phyloP scores from a whole-genome alignment of 257 asterid genomes.

The Nicotiana noctiflora region DNA sequence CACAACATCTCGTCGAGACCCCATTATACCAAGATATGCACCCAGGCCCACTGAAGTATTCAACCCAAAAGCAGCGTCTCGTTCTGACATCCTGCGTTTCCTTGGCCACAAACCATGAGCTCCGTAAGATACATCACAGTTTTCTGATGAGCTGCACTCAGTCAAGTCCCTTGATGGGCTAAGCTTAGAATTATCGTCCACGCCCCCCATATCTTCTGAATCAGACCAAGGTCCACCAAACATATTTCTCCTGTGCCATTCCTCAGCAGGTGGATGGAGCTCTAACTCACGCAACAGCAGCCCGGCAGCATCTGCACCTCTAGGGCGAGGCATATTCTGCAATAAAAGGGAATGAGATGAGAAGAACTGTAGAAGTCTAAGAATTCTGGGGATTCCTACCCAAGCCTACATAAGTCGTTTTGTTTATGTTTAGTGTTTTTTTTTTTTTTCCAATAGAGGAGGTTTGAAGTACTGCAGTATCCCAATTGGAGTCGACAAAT shows the following conservation, averaged over 20 bases:
- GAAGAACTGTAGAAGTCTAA: background rate
- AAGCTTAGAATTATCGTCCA: constrained; percentile 42
- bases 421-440: background rate
- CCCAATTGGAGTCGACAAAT: background rate
- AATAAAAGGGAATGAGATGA: background rate
- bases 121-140: constrained; percentile 45
- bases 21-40: constrained; percentile 98
- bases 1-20: constrained; percentile 96
- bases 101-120: constrained; percentile 93
- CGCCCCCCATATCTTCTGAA: constrained; percentile 46
- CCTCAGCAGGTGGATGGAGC: constrained; percentile 99
- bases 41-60: constrained; percentile 95
- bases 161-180: constrained; percentile 46
- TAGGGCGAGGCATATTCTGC: constrained; percentile 99
- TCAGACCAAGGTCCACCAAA: constrained; percentile 98
- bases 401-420: background rate
- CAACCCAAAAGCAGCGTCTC: constrained; percentile 98
- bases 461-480: background rate
- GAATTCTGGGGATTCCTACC: background rate
- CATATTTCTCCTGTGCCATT: constrained; percentile 98
- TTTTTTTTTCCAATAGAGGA: background rate
- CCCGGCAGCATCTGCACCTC: constrained; percentile 99
- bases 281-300: constrained; percentile 92
- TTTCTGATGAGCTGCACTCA: constrained; percentile 47
- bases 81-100: constrained; percentile 94